Percentiles rank a stretch among this genome's conserved stretches.
phyloP scores from a whole-genome alignment of 257 asterid species.

The Solanum ossicruentum region DNA sequence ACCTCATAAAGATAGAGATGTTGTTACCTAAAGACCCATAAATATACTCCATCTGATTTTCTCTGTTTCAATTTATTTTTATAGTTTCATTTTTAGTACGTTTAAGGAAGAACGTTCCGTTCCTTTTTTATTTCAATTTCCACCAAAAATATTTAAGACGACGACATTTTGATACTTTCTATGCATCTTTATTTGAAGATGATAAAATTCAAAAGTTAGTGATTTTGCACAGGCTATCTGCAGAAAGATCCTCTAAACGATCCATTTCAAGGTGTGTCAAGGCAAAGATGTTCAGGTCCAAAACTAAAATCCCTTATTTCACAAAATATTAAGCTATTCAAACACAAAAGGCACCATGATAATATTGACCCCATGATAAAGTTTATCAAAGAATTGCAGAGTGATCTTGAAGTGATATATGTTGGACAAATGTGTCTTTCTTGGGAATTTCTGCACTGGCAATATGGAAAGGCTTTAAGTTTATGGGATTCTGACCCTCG shows the following conservation, averaged over 20 bases:
- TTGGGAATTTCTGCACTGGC: slow-evolving; percentile 92
- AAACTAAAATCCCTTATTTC: slow-evolving; percentile 47
- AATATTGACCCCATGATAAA: slow-evolving; percentile 63
- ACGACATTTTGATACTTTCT: too few relatives aligned
- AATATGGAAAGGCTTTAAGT: slow-evolving; percentile 60
- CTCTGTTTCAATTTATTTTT: too few relatives aligned
- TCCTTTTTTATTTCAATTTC: too few relatives aligned
- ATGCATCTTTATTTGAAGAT: too few relatives aligned
- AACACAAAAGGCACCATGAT: slow-evolving; percentile 37
- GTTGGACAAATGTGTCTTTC: slow-evolving; percentile 95
- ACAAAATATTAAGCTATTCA: slow-evolving; percentile 40
- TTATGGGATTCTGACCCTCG: slow-evolving; percentile 64
- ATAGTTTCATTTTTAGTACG: too few relatives aligned
- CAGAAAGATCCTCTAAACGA: slow-evolving; percentile 46
- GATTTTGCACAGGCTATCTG: slow-evolving; percentile 47
- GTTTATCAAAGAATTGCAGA: slow-evolving; percentile 57
- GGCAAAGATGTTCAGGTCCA: slow-evolving; percentile 32
- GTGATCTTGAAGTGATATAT: slow-evolving; percentile 75
- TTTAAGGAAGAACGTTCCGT: too few relatives aligned
- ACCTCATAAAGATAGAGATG: too few relatives aligned
- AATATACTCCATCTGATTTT: too few relatives aligned
- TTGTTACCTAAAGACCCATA: too few relatives aligned
- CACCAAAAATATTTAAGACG: too few relatives aligned
- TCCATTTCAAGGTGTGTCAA: slow-evolving; percentile 48
- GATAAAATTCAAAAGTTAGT: too few relatives aligned